Percentiles rank a stretch among this genome's conserved stretches.
Evolutionary conservation across 2,329 filamentous ascomycete genomes (phyloP).

Genomic region (Trichoderma atroviride): DNA sequence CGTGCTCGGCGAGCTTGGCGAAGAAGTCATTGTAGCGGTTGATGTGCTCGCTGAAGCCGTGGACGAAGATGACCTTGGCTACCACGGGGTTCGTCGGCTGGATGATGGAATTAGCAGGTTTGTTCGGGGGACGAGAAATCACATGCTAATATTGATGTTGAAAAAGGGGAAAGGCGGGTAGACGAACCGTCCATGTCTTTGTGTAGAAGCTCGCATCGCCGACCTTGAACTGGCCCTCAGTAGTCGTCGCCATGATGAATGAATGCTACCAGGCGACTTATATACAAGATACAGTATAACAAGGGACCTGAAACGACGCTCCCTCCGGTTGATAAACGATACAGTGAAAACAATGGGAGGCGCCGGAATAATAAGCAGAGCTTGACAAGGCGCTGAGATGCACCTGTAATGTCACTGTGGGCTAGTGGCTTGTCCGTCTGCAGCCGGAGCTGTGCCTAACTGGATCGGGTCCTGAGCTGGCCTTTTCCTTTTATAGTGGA

Average conservation of each 20-base stretch:
- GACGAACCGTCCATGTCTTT: constrained; percentile 61
- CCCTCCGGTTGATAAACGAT: not conserved
- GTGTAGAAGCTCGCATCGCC: constrained; percentile 54
- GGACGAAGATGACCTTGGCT: constrained; percentile 79
- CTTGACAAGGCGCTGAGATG: not conserved
- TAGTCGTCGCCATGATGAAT: constrained; percentile 42
- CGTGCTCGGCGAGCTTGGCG: constrained; percentile 65
- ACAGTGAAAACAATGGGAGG: not conserved
- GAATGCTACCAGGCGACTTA: not conserved
- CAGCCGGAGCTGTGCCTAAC: not conserved
- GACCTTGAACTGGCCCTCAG: constrained; percentile 54
- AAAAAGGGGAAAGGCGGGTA: not conserved
- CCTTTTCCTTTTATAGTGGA: not conserved
- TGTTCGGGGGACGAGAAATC: not conserved
- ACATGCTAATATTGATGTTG: not conserved
- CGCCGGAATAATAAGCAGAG: not conserved
- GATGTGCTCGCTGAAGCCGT: constrained; percentile 88
- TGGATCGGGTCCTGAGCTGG: not conserved
- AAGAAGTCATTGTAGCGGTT: constrained; percentile 78
- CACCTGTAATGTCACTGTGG: not conserved
- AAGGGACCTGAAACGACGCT: not conserved
- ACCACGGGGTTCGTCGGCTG: constrained; percentile 59
- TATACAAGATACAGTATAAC: not conserved
- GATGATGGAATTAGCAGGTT: constrained; percentile 1
- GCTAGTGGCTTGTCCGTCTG: not conserved